A percentile compares a stretch with the other conserved stretches of the same genome.
phyloP scores from a whole-genome alignment of 2,329 filamentous ascomycete genomes.

The Phialophora expanda region DNA sequence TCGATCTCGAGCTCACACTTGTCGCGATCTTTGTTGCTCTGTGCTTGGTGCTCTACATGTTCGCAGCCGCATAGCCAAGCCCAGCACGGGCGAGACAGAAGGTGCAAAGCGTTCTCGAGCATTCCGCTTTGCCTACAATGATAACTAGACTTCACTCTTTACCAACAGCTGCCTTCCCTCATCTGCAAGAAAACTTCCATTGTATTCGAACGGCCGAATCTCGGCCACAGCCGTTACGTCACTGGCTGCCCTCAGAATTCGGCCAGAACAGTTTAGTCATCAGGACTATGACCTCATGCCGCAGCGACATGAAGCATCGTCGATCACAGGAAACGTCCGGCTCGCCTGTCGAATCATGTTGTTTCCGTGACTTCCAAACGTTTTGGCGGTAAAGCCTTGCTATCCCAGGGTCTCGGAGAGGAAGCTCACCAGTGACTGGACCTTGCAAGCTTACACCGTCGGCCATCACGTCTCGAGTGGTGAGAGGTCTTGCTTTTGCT shows the following conservation, averaged over 20 bases:
- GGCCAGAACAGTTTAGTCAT: constrained; percentile 3
- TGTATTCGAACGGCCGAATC: not conserved
- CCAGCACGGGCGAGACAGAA: not conserved
- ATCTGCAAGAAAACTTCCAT: not conserved
- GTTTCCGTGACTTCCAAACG: constrained; percentile 5
- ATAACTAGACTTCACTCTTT: not conserved
- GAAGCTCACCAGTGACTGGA: constrained; percentile 17
- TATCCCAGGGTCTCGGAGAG: constrained; percentile 17
- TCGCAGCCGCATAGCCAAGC: not conserved
- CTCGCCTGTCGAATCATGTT: constrained; percentile 10
- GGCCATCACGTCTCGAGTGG: constrained; percentile 10
- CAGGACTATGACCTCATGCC: not conserved
- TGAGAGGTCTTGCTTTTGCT: constrained; percentile 13
- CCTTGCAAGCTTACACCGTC: constrained; percentile 10
- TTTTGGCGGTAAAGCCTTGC: constrained; percentile 23
- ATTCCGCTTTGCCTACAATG: not conserved
- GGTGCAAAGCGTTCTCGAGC: not conserved
- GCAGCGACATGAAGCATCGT: not conserved
- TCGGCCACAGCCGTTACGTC: too few species aligned
- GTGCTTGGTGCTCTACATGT: constrained; percentile 23
- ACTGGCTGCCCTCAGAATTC: not conserved
- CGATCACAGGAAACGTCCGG: constrained; percentile 18
- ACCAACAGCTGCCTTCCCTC: not conserved
- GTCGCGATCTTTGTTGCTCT: constrained; percentile 16
- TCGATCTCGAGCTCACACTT: constrained; percentile 27